Evolutionary conservation across 306 rosid species (phyloP).

Genomic region (Cucurbita ficifolia): DNA sequence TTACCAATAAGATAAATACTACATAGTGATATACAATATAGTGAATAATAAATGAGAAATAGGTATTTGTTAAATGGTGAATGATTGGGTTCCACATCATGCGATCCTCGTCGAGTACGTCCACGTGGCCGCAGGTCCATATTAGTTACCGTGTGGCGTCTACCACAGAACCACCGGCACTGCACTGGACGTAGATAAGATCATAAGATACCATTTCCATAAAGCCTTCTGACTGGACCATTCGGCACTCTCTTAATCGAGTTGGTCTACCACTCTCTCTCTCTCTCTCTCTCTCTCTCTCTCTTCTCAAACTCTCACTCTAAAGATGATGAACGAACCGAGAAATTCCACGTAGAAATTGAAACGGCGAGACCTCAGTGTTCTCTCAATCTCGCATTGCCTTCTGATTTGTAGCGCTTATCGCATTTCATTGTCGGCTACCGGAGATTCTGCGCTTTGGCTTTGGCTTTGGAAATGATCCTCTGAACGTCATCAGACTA

Average conservation of each 20-base stretch:
- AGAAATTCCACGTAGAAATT: not conserved
- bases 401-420: conserved; percentile 55
- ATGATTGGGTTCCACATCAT: not conserved
- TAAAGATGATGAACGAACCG: conserved; percentile 9
- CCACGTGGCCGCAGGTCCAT: not conserved
- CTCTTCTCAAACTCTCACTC: conserved; percentile 10
- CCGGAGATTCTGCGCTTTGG: conserved; percentile 21
- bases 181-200: conserved; percentile 5
- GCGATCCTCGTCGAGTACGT: not conserved
- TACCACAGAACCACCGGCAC: conserved; percentile 14
- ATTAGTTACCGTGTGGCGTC: not conserved
- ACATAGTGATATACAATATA: too few species aligned
- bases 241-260: not conserved
- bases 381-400: conserved; percentile 39
- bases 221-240: conserved; percentile 14
- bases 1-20: too few species aligned
- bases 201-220: not conserved
- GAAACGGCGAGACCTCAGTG: not conserved
- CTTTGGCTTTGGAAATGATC: conserved; percentile 21
- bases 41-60: not conserved
- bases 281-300: conserved; percentile 8
- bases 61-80: not conserved
- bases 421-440: conserved; percentile 34
- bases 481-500: conserved; percentile 13
- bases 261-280: conserved; percentile 22